These are phyloP conservation scores for Mycena olivaceomarginata DNA, from an alignment of 768 basidiomycete genomes.

Conservation along the genomic window DNA sequence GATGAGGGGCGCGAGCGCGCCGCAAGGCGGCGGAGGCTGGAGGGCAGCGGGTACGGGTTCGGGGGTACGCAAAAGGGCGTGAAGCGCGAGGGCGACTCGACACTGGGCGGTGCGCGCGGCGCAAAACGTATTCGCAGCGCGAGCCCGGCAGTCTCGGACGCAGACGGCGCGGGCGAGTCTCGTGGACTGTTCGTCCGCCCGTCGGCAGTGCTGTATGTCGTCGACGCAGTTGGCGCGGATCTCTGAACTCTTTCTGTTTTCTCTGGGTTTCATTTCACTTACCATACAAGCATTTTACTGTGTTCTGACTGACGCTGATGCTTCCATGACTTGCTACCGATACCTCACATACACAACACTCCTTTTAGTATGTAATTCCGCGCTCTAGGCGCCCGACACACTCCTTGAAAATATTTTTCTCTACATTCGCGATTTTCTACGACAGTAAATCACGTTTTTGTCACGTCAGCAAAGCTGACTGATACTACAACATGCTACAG, in stretches of 20 bases:
- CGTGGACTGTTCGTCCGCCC: slow-evolving; percentile 90
- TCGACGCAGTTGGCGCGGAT: slow-evolving; percentile 86
- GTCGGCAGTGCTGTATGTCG: slow-evolving; percentile 91
- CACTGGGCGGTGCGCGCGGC: slow-evolving; percentile 69
- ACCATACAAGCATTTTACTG: slow-evolving; percentile 32
- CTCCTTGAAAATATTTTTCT: slow-evolving; percentile 34
- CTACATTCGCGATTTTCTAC: too few relatives aligned
- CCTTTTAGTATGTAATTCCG: slow-evolving; percentile 34
- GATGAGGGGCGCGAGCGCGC: slow-evolving; percentile 65
- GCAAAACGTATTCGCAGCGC: slow-evolving; percentile 83
- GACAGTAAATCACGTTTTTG: too few relatives aligned
- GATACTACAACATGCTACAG: too few relatives aligned
- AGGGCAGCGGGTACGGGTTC: slow-evolving; percentile 49
- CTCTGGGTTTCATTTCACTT: slow-evolving; percentile 7
- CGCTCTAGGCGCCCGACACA: slow-evolving; percentile 25
- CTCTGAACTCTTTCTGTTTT: slow-evolving; percentile 58
- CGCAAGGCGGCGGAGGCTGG: slow-evolving; percentile 65
- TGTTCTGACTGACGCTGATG: slow-evolving; percentile 6
- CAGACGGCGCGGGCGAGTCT: slow-evolving; percentile 71
- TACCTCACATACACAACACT: slow-evolving; percentile 41
- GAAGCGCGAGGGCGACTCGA: slow-evolving; percentile 64
- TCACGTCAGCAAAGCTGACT: too few relatives aligned
- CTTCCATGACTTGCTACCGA: slow-evolving; percentile 24
- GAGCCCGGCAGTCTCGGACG: slow-evolving; percentile 79
- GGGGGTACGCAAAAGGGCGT: slow-evolving; percentile 48